Conservation (phyloP, 352 stramenopile genomes). For the Globisporangium lucens region DNA sequence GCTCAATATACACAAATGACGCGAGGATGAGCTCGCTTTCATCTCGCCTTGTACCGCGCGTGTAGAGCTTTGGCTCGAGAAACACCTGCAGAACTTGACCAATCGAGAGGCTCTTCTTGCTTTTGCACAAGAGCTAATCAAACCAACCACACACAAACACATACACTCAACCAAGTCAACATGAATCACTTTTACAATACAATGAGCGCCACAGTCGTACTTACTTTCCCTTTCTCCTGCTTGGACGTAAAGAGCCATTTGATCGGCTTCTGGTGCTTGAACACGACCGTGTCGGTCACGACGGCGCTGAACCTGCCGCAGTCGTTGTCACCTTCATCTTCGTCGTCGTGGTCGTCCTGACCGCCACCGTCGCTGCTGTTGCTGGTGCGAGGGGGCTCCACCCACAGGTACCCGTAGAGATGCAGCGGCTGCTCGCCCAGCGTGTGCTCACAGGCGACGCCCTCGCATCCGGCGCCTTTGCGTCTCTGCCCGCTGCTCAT, state of each 20-base stretch:
- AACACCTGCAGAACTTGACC: conserved; percentile 53
- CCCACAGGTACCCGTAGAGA: conserved; percentile 60
- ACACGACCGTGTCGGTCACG: conserved; percentile 65
- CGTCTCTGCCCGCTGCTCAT: conserved; percentile 16
- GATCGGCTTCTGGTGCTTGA: conserved; percentile 63
- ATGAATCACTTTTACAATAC: not conserved
- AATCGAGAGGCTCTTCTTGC: conserved; percentile 50
- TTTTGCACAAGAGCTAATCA: conserved; percentile 56
- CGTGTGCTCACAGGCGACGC: conserved; percentile 62
- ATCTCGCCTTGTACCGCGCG: conserved; percentile 15
- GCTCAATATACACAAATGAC: conserved; percentile 51
- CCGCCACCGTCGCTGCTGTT: not conserved
- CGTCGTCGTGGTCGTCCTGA: not conserved
- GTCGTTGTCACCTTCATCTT: conserved; percentile 11
- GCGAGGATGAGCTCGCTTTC: conserved; percentile 43
- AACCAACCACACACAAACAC: not conserved
- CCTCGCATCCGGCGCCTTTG: conserved; percentile 50
- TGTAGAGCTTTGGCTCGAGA: conserved; percentile 23
- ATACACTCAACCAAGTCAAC: not conserved
- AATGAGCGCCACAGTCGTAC: not conserved
- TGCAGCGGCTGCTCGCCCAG: conserved; percentile 61
- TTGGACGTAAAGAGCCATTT: conserved; percentile 76
- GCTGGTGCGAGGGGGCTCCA: conserved; percentile 23
- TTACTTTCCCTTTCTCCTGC: conserved; percentile 61
- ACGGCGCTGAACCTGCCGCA: conserved; percentile 39